A percentile compares a stretch with the other conserved stretches of the same genome.
phyloP scores from a whole-genome alignment of 2,329 filamentous ascomycete species.

The Ophiostoma populinum region DNA sequence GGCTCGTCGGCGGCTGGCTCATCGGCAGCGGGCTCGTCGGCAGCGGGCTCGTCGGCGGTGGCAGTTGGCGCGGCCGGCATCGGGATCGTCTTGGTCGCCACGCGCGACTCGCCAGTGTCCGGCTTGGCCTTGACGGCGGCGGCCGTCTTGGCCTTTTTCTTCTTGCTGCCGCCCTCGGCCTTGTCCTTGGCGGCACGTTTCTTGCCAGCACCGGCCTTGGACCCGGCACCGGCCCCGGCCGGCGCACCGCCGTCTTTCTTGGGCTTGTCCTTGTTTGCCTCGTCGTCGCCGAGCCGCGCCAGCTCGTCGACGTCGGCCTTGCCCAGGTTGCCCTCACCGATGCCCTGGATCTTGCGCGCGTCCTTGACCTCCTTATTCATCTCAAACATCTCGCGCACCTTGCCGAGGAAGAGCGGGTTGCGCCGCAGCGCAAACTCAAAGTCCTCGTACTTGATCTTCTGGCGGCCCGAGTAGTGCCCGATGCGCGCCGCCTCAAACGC shows the following conservation, averaged over 20 bases:
- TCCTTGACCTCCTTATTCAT: slow-evolving; percentile 78
- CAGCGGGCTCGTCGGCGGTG: background rate
- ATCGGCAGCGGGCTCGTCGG: slow-evolving; percentile 5
- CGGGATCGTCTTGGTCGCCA: background rate
- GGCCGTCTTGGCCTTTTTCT: slow-evolving; percentile 1
- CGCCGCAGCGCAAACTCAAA: slow-evolving; percentile 86
- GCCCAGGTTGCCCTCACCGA: slow-evolving; percentile 34
- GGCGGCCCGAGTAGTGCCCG: slow-evolving; percentile 71
- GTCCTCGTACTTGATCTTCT: slow-evolving; percentile 97
- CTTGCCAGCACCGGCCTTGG: background rate
- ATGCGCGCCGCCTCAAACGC: slow-evolving; percentile 78
- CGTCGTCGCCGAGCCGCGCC: slow-evolving; percentile 11
- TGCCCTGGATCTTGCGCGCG: slow-evolving; percentile 58
- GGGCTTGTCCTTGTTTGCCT: slow-evolving; percentile 5
- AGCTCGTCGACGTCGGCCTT: slow-evolving; percentile 14
- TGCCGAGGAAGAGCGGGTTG: slow-evolving; percentile 71
- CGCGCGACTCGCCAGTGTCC: background rate
- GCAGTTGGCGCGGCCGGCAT: too few species aligned
- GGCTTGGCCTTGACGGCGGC: background rate
- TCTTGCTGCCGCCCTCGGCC: background rate
- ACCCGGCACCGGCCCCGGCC: background rate
- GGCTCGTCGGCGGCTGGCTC: slow-evolving; percentile 3
- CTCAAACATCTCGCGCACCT: slow-evolving; percentile 76
- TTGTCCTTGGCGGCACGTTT: background rate
- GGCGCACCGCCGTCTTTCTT: background rate